Conservation (phyloP, 2,329 filamentous ascomycete genomes). For the Berkeleyomyces rouxiae region DNA sequence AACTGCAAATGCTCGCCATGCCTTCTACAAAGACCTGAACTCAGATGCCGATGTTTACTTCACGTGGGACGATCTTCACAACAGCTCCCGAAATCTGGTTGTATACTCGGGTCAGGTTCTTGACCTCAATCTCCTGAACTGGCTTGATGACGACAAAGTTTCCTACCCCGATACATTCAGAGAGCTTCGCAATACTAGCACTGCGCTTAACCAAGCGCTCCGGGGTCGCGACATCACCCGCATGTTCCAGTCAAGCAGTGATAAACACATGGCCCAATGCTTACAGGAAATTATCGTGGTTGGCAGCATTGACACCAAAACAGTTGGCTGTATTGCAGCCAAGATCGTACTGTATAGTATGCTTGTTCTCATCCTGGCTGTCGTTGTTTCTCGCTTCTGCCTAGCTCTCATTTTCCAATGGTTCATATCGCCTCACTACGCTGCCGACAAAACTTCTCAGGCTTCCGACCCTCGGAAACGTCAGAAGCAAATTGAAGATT, state of each 20-base stretch:
- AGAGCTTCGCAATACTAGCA: slow-evolving; percentile 53
- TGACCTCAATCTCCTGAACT: slow-evolving; percentile 72
- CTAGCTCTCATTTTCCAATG: slow-evolving; percentile 87
- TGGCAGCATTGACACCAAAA: slow-evolving; percentile 87
- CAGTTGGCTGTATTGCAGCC: slow-evolving; percentile 91
- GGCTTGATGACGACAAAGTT: slow-evolving; percentile 78
- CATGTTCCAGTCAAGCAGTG: slow-evolving; percentile 58
- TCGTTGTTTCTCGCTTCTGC: slow-evolving; percentile 74
- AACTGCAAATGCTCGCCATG: slow-evolving; percentile 43
- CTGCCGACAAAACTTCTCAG: slow-evolving; percentile 70
- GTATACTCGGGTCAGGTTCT: slow-evolving; percentile 91
- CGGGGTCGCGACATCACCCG: slow-evolving; percentile 80
- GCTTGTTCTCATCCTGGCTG: slow-evolving; percentile 75
- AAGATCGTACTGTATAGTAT: slow-evolving; percentile 94
- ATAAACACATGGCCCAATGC: slow-evolving; percentile 74
- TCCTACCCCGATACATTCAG: slow-evolving; percentile 61
- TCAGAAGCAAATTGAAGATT: slow-evolving; percentile 89
- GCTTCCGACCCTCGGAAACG: slow-evolving; percentile 66
- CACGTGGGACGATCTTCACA: slow-evolving; percentile 86
- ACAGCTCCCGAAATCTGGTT: slow-evolving; percentile 73
- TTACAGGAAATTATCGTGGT: slow-evolving; percentile 91
- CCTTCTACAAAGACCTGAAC: slow-evolving; percentile 55
- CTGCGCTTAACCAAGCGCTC: slow-evolving; percentile 42
- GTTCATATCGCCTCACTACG: slow-evolving; percentile 81
- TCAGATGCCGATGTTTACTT: slow-evolving; percentile 81